phyloP scores from a whole-genome alignment of 192 early-diverging fungal genomes.

The Podila epicladia region DNA sequence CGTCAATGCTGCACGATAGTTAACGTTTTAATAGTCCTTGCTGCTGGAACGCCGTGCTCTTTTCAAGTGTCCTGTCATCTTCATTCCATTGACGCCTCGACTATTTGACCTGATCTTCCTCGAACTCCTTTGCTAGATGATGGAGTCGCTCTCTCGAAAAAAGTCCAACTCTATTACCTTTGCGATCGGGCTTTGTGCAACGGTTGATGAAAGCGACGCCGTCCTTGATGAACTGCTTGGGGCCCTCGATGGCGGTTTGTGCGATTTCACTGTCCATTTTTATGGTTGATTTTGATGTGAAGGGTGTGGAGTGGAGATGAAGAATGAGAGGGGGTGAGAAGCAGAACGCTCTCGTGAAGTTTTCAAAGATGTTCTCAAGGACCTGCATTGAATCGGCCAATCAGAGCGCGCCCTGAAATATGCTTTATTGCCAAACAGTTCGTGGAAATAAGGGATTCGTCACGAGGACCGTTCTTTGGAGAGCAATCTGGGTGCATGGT shows the following conservation, averaged over 20 bases:
- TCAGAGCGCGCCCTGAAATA: slow-evolving; percentile 1
- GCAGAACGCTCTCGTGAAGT: not conserved
- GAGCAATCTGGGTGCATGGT: not conserved
- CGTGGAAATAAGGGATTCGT: not conserved
- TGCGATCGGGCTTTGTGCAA: slow-evolving; percentile 97
- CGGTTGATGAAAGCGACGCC: slow-evolving; percentile 91
- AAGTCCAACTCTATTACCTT: slow-evolving; percentile 62
- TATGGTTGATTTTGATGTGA: slow-evolving; percentile 11
- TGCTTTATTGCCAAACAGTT: not conserved
- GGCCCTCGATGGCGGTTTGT: slow-evolving; percentile 80
- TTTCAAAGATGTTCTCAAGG: not conserved
- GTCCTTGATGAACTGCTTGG: slow-evolving; percentile 93
- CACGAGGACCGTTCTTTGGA: not conserved
- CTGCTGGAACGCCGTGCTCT: no score
- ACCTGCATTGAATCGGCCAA: not conserved
- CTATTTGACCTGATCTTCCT: no score
- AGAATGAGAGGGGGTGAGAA: not conserved
- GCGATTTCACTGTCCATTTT: slow-evolving; percentile 65
- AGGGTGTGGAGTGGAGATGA: not conserved
- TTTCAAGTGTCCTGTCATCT: no score
- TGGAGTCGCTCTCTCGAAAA: no score
- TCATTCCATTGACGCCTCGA: no score
- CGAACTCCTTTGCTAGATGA: no score
- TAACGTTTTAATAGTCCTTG: no score
- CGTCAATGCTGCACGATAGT: no score